Conservation (phyloP, 495 filamentous ascomycete species). For the Hypoxylon crocopeplum region DNA sequence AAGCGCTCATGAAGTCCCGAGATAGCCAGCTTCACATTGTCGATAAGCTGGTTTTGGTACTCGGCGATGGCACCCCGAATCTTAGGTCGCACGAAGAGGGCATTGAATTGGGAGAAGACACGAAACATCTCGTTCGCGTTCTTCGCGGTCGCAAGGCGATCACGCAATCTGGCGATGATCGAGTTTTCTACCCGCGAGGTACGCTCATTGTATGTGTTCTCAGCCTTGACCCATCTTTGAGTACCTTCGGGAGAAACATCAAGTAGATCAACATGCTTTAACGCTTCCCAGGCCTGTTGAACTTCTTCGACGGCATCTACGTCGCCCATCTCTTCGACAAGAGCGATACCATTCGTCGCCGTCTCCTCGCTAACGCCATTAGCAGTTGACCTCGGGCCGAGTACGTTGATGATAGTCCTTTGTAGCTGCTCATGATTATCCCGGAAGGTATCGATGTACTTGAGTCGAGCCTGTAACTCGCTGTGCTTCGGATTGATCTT, state of each 20-base stretch:
- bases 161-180: slow-evolving; percentile 92
- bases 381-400: slow-evolving; percentile 72
- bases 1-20: slow-evolving; percentile 92
- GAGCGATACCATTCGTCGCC: slow-evolving; percentile 66
- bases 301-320: slow-evolving; percentile 99
- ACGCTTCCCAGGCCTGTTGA: slow-evolving; percentile 85
- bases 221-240: slow-evolving; percentile 86
- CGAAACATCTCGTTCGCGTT: slow-evolving; percentile 99
- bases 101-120: slow-evolving; percentile 99
- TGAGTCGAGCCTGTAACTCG: slow-evolving; percentile 85
- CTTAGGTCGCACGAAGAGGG: slow-evolving; percentile 95
- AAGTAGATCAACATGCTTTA: slow-evolving; percentile 93
- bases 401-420: slow-evolving; percentile 90
- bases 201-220: slow-evolving; percentile 94
- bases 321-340: slow-evolving; percentile 93
- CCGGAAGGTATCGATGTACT: slow-evolving; percentile 92
- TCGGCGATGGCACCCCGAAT: slow-evolving; percentile 97
- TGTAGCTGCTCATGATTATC: slow-evolving; percentile 97
- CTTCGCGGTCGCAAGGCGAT: slow-evolving; percentile 92
- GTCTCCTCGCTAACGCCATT: slow-evolving; percentile 57
- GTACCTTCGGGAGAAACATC: slow-evolving; percentile 91
- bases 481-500: slow-evolving; percentile 86
- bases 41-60: slow-evolving; percentile 96
- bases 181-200: slow-evolving; percentile 97
- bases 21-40: slow-evolving; percentile 96